Evolutionary conservation across 1,139 yeast genomes (phyloP).

Genomic region (Keqinozyma sinolaborantium): DNA sequence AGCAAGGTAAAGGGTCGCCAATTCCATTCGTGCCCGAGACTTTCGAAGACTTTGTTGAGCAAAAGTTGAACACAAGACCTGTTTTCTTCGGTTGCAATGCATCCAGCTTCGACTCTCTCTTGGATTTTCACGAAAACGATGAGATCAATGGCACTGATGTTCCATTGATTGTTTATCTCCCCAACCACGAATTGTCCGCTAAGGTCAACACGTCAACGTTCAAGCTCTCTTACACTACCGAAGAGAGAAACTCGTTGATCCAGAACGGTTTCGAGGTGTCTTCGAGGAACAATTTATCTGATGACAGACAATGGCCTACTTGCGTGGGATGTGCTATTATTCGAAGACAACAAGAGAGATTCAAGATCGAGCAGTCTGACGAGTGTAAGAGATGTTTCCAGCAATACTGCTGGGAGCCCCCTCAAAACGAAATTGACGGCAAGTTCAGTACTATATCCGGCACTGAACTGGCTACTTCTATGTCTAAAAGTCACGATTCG

Average conservation of each 20-base stretch:
- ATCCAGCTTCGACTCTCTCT: slow-evolving; percentile 23
- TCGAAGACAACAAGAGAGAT: slow-evolving; percentile 40
- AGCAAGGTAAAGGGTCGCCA: slow-evolving; percentile 38
- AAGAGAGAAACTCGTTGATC: slow-evolving; percentile 27
- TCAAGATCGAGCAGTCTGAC: slow-evolving; percentile 32
- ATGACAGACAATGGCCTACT: slow-evolving; percentile 35
- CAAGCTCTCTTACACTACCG: slow-evolving; percentile 35
- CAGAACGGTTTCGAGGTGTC: slow-evolving; percentile 39
- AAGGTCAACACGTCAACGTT: slow-evolving; percentile 37
- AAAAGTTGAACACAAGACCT: slow-evolving; percentile 28
- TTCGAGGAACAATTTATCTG: slow-evolving; percentile 31
- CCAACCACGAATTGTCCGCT: slow-evolving; percentile 30
- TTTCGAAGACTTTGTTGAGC: slow-evolving; percentile 21
- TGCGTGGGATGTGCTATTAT: slow-evolving; percentile 49
- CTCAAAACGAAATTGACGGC: slow-evolving; percentile 18
- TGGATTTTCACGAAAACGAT: slow-evolving; percentile 23
- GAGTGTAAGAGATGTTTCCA: slow-evolving; percentile 39
- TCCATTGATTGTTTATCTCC: slow-evolving; percentile 37
- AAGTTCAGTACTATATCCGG: slow-evolving; percentile 14
- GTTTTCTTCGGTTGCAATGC: slow-evolving; percentile 43
- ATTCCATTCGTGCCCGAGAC: slow-evolving; percentile 40
- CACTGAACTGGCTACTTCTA: slow-evolving; percentile 2
- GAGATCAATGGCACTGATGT: slow-evolving; percentile 29
- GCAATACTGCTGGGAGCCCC: slow-evolving; percentile 34
- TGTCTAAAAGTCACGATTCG: neutral